Base-by-base conservation (phyloP, 1,284 basidiomycete genomes). In the Trametes pubescens region DNA sequence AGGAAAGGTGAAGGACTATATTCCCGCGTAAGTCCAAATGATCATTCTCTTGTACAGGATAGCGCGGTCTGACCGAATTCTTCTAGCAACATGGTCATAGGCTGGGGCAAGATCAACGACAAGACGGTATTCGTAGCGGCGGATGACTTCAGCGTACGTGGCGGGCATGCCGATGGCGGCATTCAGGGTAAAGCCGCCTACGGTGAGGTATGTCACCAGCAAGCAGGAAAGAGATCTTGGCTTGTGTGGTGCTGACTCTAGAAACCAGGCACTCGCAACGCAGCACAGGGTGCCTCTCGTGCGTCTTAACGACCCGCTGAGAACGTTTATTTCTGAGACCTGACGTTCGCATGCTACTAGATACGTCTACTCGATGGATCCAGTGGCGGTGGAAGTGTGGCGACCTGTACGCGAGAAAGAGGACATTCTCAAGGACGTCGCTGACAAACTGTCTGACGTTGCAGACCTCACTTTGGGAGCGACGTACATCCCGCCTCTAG, bases 71-170 rank as follows among this genome's bases (percentile, higher is more conserved):
- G 9, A 48, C 18, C n/a, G 13, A 24, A 61, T 24, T 13, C n/a
- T 26, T 29, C 0, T 56, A 82, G 80, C n/a, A 82, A 82, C 65
- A 72, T 76, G 22, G 72, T 82, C 8, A 80, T 74, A 22, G 80
- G 80, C 2, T 81, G 76, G 71, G 80, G 79, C 11, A 73, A 67
- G 51, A 61, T 81, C 32, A 54, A 75, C 43, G 73, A 71, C 2
- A 74, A 74, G 18, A 79, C 75, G 54, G 78, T 81, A 0, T 80
- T 80, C 63, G 69, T 81, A 10, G 78, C 78, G 2, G 79, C 80
- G 4, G 79, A 81, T 38, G 80, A 81, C 62, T 81, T 81, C 65
- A 80, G 79, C 68, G 79, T 81, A 7, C 73, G 80, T 58, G 80
- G 80, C 13, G 80, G 80, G 9, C 80, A 81, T 72, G 80, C 80